These are phyloP conservation scores for Populus simonii DNA, from an alignment of 345 rosid species.

Conservation along the genomic window DNA sequence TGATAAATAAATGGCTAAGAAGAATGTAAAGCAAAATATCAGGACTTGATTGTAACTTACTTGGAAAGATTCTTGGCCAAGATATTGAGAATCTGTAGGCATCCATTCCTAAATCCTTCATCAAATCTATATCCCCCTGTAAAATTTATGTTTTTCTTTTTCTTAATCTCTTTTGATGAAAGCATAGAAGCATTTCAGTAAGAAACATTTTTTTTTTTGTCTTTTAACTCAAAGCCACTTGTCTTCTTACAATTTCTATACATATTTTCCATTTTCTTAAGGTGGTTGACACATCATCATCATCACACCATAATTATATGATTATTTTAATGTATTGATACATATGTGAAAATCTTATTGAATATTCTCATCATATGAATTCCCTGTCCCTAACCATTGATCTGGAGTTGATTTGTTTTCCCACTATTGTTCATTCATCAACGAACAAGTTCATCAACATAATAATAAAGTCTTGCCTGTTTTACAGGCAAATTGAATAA, in stretches of 20 bases:
- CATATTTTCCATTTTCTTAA: conserved; percentile 1
- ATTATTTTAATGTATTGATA: not conserved
- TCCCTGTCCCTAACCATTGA: not conserved
- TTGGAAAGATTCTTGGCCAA: conserved; percentile 88
- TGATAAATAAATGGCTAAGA: not conserved
- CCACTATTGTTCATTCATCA: not conserved
- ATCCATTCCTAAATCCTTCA: conserved; percentile 89
- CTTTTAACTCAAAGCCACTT: not conserved
- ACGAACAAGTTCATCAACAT: not conserved
- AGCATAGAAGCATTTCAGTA: not conserved
- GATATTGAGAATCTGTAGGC: conserved; percentile 91
- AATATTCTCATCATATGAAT: conserved; percentile 19
- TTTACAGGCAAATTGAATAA: conserved; percentile 1
- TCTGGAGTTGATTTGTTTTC: not conserved
- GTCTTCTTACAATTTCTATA: not conserved
- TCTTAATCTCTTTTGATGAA: not conserved
- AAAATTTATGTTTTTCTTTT: not conserved
- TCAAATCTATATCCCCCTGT: conserved; percentile 76
- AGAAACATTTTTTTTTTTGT: not conserved
- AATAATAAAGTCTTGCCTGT: not conserved
- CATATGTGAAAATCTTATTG: not conserved
- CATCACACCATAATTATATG: not conserved
- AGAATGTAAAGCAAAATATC: not conserved
- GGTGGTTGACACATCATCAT: conserved; percentile 29
- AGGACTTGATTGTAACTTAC: conserved; percentile 35